Conservation (phyloP, 2,329 filamentous ascomycete species). For the Monosporascus sp. region DNA sequence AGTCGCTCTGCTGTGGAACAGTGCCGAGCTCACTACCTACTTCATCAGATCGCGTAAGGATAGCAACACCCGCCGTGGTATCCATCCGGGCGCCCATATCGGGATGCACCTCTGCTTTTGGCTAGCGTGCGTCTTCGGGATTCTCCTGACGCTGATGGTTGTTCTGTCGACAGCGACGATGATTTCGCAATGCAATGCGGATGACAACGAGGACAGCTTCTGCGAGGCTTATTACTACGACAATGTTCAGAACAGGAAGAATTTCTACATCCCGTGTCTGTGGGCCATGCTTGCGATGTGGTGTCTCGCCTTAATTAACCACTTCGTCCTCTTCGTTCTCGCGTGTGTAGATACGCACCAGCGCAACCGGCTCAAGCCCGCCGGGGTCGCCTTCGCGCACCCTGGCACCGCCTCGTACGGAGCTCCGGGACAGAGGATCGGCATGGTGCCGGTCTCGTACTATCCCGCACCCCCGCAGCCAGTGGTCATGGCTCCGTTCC, state of each 20-base stretch:
- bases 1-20: conserved; percentile 22
- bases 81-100: conserved; percentile 27
- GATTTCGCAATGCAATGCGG: conserved; percentile 1
- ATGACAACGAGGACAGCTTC: conserved; percentile 7
- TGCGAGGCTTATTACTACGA: conserved; percentile 10
- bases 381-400: conserved; percentile 12
- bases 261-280: conserved; percentile 31
- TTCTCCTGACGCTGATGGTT: conserved; percentile 11
- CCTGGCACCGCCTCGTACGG: not conserved
- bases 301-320: conserved; percentile 69
- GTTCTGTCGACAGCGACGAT: not conserved
- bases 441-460: conserved; percentile 9
- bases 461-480: conserved; percentile 11
- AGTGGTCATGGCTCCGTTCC: conserved; percentile 6
- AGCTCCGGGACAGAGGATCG: not conserved
- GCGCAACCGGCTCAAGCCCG: conserved; percentile 18
- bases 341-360: conserved; percentile 27
- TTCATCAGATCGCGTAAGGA: conserved; percentile 15
- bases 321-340: conserved; percentile 69
- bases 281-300: conserved; percentile 63
- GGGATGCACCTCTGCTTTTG: conserved; percentile 23
- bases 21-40: conserved; percentile 24
- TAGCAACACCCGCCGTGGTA: conserved; percentile 17
- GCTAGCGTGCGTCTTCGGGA: conserved; percentile 19
- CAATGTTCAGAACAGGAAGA: conserved; percentile 2